Evolutionary conservation across 495 filamentous ascomycete genomes (phyloP), one percentile per base, ranked within the genome.

Genomic region (Penicillium taxi): DNA sequence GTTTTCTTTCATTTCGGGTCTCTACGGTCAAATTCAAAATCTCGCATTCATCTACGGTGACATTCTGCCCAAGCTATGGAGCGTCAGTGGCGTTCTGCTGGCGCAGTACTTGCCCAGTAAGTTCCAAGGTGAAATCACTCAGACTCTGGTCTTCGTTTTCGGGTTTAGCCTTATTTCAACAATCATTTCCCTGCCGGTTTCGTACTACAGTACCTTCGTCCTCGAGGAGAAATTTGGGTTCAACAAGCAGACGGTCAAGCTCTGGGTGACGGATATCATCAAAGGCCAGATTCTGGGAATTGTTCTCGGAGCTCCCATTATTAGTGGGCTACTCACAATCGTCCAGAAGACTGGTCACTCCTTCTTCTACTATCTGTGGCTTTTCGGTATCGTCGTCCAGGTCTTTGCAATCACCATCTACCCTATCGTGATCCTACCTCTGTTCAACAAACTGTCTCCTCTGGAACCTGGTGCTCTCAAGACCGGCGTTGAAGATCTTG

Each of bases 391-490:
- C 39, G 78, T 75, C 30, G 74, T 96, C 21, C 89, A 95, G 66
- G 69, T 94, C 43, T 87, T 91, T 58, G 86, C 84, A 60, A 94
- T 96, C 42, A 94, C 91, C 26, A 82, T 94, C 61, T 96, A 96
- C 62, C 91, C 91, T 1, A 86, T 96, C 44, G 76, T 80, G 37
- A 98, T 98, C 50, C 68, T 96, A 40, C 91, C 91, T 2, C 64
- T 96, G 43, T 98, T 98, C 78, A 98, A 98, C 75, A 96, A 96
- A 69, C 76, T 98, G 33, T 91, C 89, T 15, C 91, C 91, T 12
- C 76, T 98, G 11, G 67, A 93, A 50, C 79, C 88, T 46, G 91
- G 91, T 37, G 59, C 74, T 35, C 74, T 98, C 50, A 95, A 94
- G 74, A 83, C 82, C 20, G 73, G 79, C 27, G 88, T 96, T 22